Evolutionary conservation across 2,329 filamentous ascomycete genomes (phyloP).

Genomic region (Colletotrichum higginsianum): DNA sequence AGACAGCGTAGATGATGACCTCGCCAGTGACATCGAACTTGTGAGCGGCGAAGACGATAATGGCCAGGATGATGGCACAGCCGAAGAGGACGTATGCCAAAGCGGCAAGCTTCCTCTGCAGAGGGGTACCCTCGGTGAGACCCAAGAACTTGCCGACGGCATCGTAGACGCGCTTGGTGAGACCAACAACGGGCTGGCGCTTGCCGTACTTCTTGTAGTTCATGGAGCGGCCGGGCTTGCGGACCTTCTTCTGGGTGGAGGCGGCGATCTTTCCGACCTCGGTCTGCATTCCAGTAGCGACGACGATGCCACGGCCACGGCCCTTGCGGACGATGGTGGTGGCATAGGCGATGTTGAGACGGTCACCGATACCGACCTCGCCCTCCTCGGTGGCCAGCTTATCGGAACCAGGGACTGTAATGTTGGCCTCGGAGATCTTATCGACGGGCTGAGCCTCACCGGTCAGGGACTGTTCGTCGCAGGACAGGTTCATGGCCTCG

Average conservation of each 20-base stretch:
- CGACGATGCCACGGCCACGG: conserved; percentile 80
- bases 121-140: conserved; percentile 78
- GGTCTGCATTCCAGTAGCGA: conserved; percentile 79
- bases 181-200: conserved; percentile 63
- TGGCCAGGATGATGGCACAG: conserved; percentile 72
- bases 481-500: conserved; percentile 83
- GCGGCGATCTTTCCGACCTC: conserved; percentile 80
- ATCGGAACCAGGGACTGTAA: conserved; percentile 61
- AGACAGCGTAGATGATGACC: conserved; percentile 72
- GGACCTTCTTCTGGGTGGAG: conserved; percentile 66
- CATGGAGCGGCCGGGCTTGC: conserved; percentile 69
- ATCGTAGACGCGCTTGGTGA: conserved; percentile 63
- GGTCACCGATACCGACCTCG: conserved; percentile 77
- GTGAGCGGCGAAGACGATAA: conserved; percentile 72
- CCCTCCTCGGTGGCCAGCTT: conserved; percentile 59
- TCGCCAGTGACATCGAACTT: conserved; percentile 66
- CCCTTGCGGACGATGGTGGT: conserved; percentile 82
- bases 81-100: conserved; percentile 83
- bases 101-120: conserved; percentile 84
- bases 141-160: conserved; percentile 72
- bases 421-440: conserved; percentile 71
- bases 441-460: conserved; percentile 82
- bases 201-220: conserved; percentile 69
- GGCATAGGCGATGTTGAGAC: conserved; percentile 82
- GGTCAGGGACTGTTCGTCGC: conserved; percentile 84